Evolutionary conservation across 192 early-diverging fungal species (phyloP).

Genomic region (Umbelopsis isabellina): DNA sequence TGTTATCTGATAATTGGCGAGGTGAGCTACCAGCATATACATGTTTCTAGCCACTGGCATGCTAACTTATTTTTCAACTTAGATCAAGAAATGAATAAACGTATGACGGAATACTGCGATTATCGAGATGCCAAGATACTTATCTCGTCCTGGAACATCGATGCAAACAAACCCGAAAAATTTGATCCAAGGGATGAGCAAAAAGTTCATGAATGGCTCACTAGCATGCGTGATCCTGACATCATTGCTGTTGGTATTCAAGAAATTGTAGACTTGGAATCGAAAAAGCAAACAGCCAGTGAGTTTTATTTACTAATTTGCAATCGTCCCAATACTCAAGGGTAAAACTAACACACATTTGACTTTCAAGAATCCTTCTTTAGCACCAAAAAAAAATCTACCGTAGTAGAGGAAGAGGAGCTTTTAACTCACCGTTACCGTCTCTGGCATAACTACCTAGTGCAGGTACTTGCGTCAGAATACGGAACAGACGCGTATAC

Average conservation of each 20-base stretch:
- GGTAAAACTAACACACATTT: not conserved
- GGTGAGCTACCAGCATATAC: constrained; percentile 41
- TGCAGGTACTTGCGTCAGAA: constrained; percentile 56
- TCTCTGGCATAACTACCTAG: constrained; percentile 82
- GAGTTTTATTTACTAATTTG: constrained; percentile 35
- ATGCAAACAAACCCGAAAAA: constrained; percentile 83
- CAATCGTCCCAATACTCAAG: too few relatives aligned
- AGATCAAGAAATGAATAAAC: constrained; percentile 64
- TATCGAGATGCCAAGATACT: constrained; percentile 72
- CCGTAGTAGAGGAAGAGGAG: constrained; percentile 54
- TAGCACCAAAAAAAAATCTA: constrained; percentile 57
- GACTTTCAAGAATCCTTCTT: constrained; percentile 52
- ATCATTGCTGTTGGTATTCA: constrained; percentile 85
- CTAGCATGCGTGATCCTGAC: constrained; percentile 62
- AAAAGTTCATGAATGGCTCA: constrained; percentile 50
- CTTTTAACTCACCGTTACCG: constrained; percentile 72
- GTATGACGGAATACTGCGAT: constrained; percentile 62
- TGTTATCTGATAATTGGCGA: constrained; percentile 67
- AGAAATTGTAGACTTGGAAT: constrained; percentile 85
- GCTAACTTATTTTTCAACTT: not conserved
- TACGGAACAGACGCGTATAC: constrained; percentile 60
- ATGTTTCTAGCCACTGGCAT: not conserved
- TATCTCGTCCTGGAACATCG: constrained; percentile 94
- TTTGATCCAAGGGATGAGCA: constrained; percentile 63
- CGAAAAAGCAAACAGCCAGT: constrained; percentile 81